Base-by-base conservation (phyloP, 2,329 filamentous ascomycete genomes). In the Curvularia eragrostidis region DNA sequence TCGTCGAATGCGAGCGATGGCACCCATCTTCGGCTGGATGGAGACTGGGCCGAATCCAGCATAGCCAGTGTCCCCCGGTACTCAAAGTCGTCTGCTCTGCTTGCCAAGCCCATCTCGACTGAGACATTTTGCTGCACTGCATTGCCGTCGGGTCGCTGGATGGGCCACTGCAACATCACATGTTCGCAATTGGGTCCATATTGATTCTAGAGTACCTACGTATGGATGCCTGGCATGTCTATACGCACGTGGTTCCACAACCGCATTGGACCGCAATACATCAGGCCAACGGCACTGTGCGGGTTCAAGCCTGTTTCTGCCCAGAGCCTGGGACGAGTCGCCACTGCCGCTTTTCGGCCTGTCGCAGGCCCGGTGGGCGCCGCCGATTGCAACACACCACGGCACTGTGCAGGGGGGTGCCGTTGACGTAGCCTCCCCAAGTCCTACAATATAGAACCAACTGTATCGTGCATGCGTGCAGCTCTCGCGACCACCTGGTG, bases 71-170 rank as follows among this genome's bases (percentile, higher is more conserved):
- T n/a, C 41, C 23, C 41, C 24, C 23, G 21, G 24, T 7, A 23
- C 13, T 24, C 5, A 43, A 26, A 15, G 34, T 28, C n/a, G 43
- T 49, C 46, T 56, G 52, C 21, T 49, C 46, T 56, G 52, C 21
- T 38, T 26, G 56, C 36, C 52, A 56, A 61, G 43, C 15, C 38
- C 43, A 53, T 47, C 41, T 57, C 48, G 41, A 53, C 48, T 61
- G 61, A 65, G 62, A 65, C 63, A 59, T 50, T 48, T 55, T 52
- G 46, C 58, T 58, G 50, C 44, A 54, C 32, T 56, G 54, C 50
- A 49, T 46, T 50, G 49, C 39, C 32, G 38, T 36, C 43, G 49
- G 51, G 51, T 62, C 51, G 56, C 56, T 52, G 53, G 52, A 52
- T 21, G 30, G 41, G 41, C 28, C 54, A 38, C 34, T 53, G 44